phyloP scores from a whole-genome alignment of 2,329 filamentous ascomycete genomes.

The Hymenoscyphus repandus region DNA sequence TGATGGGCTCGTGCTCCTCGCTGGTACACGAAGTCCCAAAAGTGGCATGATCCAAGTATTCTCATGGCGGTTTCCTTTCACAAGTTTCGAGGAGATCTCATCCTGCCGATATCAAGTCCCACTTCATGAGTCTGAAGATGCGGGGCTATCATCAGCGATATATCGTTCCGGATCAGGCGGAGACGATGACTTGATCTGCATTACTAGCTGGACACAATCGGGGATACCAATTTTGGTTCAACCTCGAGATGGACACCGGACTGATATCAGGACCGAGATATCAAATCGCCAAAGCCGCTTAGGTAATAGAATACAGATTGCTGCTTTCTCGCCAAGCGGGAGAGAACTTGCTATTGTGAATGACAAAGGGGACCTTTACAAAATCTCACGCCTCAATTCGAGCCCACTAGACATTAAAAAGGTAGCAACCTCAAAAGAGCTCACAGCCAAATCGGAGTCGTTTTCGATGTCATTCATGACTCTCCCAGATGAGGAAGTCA shows the following conservation, averaged over 20 bases:
- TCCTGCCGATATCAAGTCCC: conserved; percentile 36
- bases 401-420: conserved; percentile 35
- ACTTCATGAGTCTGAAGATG: conserved; percentile 38
- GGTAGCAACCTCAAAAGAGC: conserved; percentile 33
- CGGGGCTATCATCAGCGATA: conserved; percentile 35
- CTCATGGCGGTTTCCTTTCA: conserved; percentile 35
- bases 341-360: conserved; percentile 37
- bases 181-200: conserved; percentile 35
- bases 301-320: conserved; percentile 36
- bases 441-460: conserved; percentile 35
- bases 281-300: conserved; percentile 31
- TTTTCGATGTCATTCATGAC: conserved; percentile 37
- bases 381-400: conserved; percentile 35
- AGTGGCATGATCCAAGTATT: conserved; percentile 36
- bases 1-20: conserved; percentile 37
- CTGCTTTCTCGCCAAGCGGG: conserved; percentile 35
- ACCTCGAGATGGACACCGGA: conserved; percentile 34
- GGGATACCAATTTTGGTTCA: conserved; percentile 37
- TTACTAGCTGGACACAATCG: conserved; percentile 40
- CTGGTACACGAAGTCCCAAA: conserved; percentile 33
- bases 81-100: conserved; percentile 32
- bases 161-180: conserved; percentile 31
- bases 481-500: conserved; percentile 33
- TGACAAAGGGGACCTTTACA: conserved; percentile 37
- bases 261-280: conserved; percentile 31